Base-by-base conservation (phyloP, 2,329 filamentous ascomycete species). In the Aspergillus luchuensis region DNA sequence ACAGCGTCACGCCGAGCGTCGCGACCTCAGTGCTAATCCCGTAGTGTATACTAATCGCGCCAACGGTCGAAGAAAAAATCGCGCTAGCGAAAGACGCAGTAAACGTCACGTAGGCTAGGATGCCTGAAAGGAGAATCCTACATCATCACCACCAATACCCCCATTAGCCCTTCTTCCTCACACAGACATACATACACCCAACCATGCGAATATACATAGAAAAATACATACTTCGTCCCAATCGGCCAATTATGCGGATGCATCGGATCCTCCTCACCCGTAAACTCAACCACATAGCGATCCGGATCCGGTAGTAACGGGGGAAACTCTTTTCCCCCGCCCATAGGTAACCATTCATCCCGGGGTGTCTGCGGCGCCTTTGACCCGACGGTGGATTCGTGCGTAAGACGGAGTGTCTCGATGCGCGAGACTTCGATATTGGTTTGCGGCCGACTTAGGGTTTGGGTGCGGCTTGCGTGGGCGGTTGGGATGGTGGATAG, bases 11-110 rank as follows among this genome's bases (percentile, higher is more conserved):
- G 2, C 81, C 81, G 6, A 83, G 71, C 0, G 73, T 77, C 0
- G 76, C 69, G 4, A 82, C 77, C 61, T 82, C 76, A 0, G 62
- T 71, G 28, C 77, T 76, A 8, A 83, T 77, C 15, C 78, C 62
- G 63, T 83, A 84, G 5, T 83, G 68, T 3, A 57, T 50, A 10
- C 84, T 81, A 11, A 91, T 81, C 8, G 78, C 67, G 5, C 63
- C 62, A 0, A 87, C 89, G 2, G 88, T 87, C 15, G 86, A 79
- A 1, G 88, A 90, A 78, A 90, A 91, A 68, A 91, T 88, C 72
- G 85, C 88, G 6, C 73, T 76, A 0, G 79, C 78, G 58, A 85
- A 85, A 0, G 83, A 80, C 1, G 81, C 75, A 1, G 76, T 71
- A 28, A 85, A 74, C 1, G 83, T 84, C 3, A 80, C 80, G 56